Percentiles rank a stretch among this genome's conserved stretches.
Evolutionary conservation across 352 stramenopile genomes (phyloP).

Genomic region (Plasmopara viticola): DNA sequence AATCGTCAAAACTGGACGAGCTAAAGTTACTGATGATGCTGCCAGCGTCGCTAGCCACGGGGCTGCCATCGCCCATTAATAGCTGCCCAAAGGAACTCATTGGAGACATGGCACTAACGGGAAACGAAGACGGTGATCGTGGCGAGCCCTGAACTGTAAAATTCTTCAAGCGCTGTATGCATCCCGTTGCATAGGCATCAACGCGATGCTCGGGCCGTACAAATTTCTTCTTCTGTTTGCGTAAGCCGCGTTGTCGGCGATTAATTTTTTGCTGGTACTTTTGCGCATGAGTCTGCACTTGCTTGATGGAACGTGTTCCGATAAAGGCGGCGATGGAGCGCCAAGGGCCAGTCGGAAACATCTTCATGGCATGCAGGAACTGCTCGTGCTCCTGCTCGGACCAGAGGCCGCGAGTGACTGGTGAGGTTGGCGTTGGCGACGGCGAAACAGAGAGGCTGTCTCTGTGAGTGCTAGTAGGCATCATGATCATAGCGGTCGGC

Average conservation of each 20-base stretch:
- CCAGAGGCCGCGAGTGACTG: conserved; percentile 64
- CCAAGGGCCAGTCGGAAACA: conserved; percentile 70
- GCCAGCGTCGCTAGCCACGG: conserved; percentile 22
- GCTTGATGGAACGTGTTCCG: conserved; percentile 73
- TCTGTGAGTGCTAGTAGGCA: conserved; percentile 20
- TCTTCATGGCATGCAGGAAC: conserved; percentile 80
- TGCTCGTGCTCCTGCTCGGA: conserved; percentile 70
- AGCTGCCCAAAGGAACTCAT: conserved; percentile 26
- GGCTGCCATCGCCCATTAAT: conserved; percentile 21
- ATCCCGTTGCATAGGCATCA: conserved; percentile 50
- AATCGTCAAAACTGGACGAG: conserved; percentile 2
- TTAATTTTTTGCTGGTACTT: conserved; percentile 86
- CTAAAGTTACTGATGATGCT: conserved; percentile 20
- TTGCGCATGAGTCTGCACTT: conserved; percentile 80
- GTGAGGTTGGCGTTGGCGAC: conserved; percentile 17
- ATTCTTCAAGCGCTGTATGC: conserved; percentile 55
- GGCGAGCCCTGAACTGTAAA: conserved; percentile 35
- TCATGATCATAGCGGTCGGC: conserved; percentile 23
- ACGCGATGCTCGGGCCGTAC: conserved; percentile 68
- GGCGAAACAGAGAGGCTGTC: conserved; percentile 16
- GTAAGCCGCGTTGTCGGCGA: conserved; percentile 63
- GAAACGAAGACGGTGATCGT: conserved; percentile 33
- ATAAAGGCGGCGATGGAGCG: conserved; percentile 68
- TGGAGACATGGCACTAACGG: conserved; percentile 16
- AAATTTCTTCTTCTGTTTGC: conserved; percentile 84